phyloP scores from a whole-genome alignment of 768 basidiomycete genomes.

The Trametes elegans region DNA sequence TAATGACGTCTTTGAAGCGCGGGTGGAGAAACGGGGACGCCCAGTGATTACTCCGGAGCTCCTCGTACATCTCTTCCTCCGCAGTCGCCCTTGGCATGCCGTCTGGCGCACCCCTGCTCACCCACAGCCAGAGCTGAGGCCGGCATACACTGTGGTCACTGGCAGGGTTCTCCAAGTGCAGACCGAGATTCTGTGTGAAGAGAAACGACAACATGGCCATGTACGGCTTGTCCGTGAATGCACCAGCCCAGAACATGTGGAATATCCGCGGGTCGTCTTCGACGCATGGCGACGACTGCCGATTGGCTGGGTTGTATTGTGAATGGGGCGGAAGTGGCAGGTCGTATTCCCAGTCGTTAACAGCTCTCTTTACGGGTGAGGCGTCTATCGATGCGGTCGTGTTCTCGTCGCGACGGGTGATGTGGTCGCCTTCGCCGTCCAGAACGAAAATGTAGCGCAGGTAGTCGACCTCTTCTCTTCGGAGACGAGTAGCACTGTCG shows the following conservation, averaged over 20 bases:
- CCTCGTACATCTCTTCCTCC: constrained; percentile 74
- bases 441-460: constrained; percentile 90
- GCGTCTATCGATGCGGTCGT: constrained; percentile 1
- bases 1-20: constrained; percentile 86
- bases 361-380: constrained; percentile 23
- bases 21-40: constrained; percentile 92
- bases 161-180: constrained; percentile 58
- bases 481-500: constrained; percentile 72
- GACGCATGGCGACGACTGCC: constrained; percentile 59
- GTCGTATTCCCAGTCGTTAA: constrained; percentile 50
- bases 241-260: constrained; percentile 99
- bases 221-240: constrained; percentile 99
- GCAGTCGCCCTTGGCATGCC: constrained; percentile 85
- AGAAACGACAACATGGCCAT: constrained; percentile 93
- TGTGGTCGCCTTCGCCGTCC: constrained; percentile 40
- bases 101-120: constrained; percentile 95
- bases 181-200: constrained; percentile 91
- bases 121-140: constrained; percentile 97
- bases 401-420: constrained; percentile 33
- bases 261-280: constrained; percentile 83
- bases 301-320: constrained; percentile 52
- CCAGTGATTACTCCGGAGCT: constrained; percentile 86
- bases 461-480: constrained; percentile 72
- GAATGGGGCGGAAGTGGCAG: constrained; percentile 48
- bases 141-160: constrained; percentile 64